phyloP scores from a whole-genome alignment of 352 stramenopile genomes.

The Globisporangium cylindrosporum region DNA sequence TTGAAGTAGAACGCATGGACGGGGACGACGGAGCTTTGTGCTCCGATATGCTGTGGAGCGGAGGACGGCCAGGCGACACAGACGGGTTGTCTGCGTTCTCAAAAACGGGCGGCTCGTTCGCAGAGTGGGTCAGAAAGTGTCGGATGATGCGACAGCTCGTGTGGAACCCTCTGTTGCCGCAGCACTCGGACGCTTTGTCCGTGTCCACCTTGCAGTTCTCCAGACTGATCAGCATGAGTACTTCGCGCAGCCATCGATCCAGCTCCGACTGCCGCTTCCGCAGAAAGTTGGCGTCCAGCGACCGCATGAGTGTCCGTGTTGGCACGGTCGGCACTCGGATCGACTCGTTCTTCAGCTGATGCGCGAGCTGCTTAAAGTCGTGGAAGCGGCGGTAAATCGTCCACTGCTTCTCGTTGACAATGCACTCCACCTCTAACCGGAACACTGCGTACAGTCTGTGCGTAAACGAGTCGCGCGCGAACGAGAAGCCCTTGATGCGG shows the following conservation, averaged over 20 bases:
- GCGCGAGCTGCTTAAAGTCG: conserved; percentile 82
- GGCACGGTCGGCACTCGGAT: conserved; percentile 73
- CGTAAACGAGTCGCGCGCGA: conserved; percentile 58
- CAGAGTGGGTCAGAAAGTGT: conserved; percentile 71
- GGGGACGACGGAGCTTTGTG: conserved; percentile 30
- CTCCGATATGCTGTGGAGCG: conserved; percentile 56
- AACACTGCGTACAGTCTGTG: conserved; percentile 84
- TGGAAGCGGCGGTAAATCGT: conserved; percentile 85
- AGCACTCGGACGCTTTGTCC: conserved; percentile 56
- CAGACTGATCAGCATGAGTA: conserved; percentile 78
- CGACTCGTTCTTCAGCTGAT: conserved; percentile 81
- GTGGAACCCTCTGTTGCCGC: conserved; percentile 64
- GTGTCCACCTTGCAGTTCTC: conserved; percentile 80
- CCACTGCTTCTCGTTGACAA: conserved; percentile 85
- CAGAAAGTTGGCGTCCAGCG: conserved; percentile 79
- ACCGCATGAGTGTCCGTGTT: conserved; percentile 77
- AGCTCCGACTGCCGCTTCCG: conserved; percentile 82
- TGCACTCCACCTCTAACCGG: conserved; percentile 81
- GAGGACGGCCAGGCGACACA: conserved; percentile 5
- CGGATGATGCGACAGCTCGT: conserved; percentile 64
- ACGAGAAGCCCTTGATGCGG: conserved; percentile 79
- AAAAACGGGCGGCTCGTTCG: conserved; percentile 70
- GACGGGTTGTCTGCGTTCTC: conserved; percentile 41
- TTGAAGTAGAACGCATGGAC: conserved; percentile 15
- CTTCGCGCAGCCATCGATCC: conserved; percentile 78